Percentiles rank a stretch among this genome's conserved stretches.
phyloP scores from a whole-genome alignment of 176 grass and related monocot genomes.

The Eleusine indica region DNA sequence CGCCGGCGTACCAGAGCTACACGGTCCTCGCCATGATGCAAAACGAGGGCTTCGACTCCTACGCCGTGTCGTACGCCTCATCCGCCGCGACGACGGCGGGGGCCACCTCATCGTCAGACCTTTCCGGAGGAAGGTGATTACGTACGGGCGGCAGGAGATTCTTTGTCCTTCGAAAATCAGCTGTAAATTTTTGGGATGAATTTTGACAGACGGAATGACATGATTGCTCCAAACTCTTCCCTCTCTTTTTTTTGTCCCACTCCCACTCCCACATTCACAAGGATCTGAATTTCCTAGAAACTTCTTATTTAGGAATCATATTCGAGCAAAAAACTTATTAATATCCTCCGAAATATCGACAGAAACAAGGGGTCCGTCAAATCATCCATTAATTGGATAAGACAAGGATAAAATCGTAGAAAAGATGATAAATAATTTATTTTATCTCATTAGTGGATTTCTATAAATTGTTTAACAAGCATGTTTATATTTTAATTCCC shows the following conservation, averaged over 20 bases:
- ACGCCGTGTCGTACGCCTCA: slow-evolving; percentile 25
- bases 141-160: not conserved
- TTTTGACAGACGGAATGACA: not conserved
- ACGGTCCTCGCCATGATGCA: slow-evolving; percentile 38
- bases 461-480: too few species aligned
- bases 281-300: not conserved
- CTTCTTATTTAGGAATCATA: not conserved
- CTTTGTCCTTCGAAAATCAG: not conserved
- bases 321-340: not conserved
- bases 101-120: slow-evolving; percentile 5
- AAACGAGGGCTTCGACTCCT: slow-evolving; percentile 42
- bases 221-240: not conserved
- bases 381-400: too few species aligned
- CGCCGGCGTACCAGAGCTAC: slow-evolving; percentile 40
- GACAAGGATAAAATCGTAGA: too few species aligned
- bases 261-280: not conserved
- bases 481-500: too few species aligned
- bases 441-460: too few species aligned
- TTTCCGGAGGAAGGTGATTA: slow-evolving; percentile 26
- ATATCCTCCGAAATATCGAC: too few species aligned
- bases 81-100: not conserved
- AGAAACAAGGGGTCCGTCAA: too few species aligned
- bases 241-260: not conserved
- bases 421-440: too few species aligned
- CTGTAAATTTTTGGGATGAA: not conserved